Evolutionary conservation across 371 early-diverging fungal genomes (phyloP), one percentile per base, ranked within the genome.

Genomic region (Batkoa obscura): DNA sequence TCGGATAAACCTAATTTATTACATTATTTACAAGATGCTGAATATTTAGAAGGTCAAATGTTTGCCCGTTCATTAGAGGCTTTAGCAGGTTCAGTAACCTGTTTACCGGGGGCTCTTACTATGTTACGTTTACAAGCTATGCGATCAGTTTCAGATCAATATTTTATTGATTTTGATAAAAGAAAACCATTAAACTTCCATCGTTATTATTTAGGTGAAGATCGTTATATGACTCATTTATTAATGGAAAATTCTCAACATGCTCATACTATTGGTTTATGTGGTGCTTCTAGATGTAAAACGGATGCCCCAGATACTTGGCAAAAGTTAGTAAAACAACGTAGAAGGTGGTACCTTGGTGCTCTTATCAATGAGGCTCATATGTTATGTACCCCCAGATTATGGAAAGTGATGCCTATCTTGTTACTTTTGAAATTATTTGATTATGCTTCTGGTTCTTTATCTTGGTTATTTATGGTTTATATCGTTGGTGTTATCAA

Each of bases 241-340:
- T 72, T 99, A 15, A 86, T 99, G 75, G 78, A 99, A 62, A 97
- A 97, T 69, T 83, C 94, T 62, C 98, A 98, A 71, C 95, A 97
- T 35, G 83, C 88, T 68, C 82, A 87, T 72, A 94, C 94, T 68
- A 88, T 90, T 69, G 88, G 87, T 50, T 99, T 99, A 68, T 85
- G 89, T 2, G 78, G 94, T 0, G 82, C 88, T 50, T 99, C 99
- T 6, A 75, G 83, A 64, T 98, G 98, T 66, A 75, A 78, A 64
- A 99, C 99, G 23, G 81, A 79, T 57, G 99, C 92, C 0, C 99
- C 99, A 1, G 95, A 95, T 60, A 70, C 74, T 59, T 98, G 94
- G 81, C 69, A 72, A 32, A 86, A 97, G 2, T 72, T 99, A 50
- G 62, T 98, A 17, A 96, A 96, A 8, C 98, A 97, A 68, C 82